Evolutionary conservation across 495 filamentous ascomycete species (phyloP).

Genomic region (Penicillium pancosmium): DNA sequence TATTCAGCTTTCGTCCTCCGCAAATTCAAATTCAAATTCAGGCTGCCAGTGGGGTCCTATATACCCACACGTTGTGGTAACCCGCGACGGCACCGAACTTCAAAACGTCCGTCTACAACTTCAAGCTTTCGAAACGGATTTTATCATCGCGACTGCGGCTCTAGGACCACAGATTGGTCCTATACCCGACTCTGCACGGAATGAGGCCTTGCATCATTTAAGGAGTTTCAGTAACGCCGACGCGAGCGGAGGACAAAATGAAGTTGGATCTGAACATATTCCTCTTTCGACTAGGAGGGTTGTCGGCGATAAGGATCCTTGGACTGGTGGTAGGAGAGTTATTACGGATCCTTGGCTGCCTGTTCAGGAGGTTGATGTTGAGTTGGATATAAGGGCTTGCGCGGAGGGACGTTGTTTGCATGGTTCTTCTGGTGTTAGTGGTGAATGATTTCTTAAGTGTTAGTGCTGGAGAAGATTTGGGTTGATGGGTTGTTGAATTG

Average conservation of each 20-base stretch:
- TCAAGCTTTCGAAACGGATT: constrained; percentile 61
- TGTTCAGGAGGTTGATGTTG: constrained; percentile 31
- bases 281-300: constrained; percentile 14
- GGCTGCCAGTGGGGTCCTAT: constrained; percentile 48
- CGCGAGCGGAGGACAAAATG: neutral
- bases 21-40: neutral
- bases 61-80: constrained; percentile 55
- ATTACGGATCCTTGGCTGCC: constrained; percentile 32
- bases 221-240: constrained; percentile 2
- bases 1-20: no score
- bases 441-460: neutral
- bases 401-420: constrained; percentile 30
- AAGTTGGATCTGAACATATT: constrained; percentile 12
- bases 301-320: constrained; percentile 26
- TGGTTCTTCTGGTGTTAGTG: neutral
- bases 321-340: neutral
- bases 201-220: constrained; percentile 11
- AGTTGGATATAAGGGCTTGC: constrained; percentile 29
- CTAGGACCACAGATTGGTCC: constrained; percentile 35
- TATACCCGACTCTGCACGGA: constrained; percentile 9
- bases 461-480: neutral
- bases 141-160: constrained; percentile 61
- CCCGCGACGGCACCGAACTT: constrained; percentile 49
- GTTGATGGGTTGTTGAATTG: no score
- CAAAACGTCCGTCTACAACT: constrained; percentile 62